These are phyloP conservation scores for Sonneratia alba DNA, from an alignment of 345 rosid species.

Conservation along the genomic window DNA sequence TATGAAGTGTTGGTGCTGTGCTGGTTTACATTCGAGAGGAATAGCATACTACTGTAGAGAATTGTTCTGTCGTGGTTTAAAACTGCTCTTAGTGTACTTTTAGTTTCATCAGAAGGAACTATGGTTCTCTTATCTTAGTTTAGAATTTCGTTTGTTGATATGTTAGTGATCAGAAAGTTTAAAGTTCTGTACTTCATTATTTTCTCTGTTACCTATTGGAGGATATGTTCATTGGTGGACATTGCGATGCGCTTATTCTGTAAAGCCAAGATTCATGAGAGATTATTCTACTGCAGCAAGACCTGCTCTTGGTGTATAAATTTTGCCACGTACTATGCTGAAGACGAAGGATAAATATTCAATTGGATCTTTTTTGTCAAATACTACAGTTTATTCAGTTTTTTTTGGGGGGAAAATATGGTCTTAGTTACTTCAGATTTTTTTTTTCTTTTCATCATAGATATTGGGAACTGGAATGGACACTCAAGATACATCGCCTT, in stretches of 20 bases:
- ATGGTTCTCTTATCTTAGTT: too few relatives aligned
- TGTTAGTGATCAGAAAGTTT: background rate
- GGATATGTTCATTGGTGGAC: background rate
- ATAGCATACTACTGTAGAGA: background rate
- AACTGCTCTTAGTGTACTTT: too few relatives aligned
- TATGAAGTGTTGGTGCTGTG: background rate
- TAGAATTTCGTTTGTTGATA: too few relatives aligned
- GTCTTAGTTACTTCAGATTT: background rate
- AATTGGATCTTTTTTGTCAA: background rate
- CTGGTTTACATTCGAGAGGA: background rate
- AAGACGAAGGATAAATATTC: background rate
- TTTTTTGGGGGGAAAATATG: background rate
- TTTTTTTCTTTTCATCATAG: slow-evolving; percentile 21
- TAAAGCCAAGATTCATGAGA: background rate
- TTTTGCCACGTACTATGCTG: background rate
- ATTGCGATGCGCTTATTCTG: background rate
- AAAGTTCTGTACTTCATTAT: background rate
- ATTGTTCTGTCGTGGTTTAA: too few relatives aligned
- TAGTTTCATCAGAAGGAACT: too few relatives aligned
- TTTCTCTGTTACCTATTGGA: background rate
- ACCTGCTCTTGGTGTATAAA: background rate
- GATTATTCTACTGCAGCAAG: background rate
- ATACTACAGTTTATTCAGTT: background rate
- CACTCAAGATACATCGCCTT: slow-evolving; percentile 89
- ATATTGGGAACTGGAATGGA: slow-evolving; percentile 96